phyloP scores from a whole-genome alignment of 163 green algal genomes.

The Scenedesmus sp. region DNA sequence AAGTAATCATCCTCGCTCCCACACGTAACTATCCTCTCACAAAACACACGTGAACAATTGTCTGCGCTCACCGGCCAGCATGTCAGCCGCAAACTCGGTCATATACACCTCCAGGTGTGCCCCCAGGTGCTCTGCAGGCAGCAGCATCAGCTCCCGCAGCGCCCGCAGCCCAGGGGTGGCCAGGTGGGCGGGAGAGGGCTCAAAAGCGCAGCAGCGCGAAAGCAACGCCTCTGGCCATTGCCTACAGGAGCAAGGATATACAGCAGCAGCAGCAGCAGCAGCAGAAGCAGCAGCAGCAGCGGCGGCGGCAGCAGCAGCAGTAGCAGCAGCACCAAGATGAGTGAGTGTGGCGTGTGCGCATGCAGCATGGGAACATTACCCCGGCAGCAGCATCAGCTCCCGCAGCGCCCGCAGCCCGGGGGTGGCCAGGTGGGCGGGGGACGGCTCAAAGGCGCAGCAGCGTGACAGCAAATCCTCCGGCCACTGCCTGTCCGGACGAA shows the following conservation, averaged over 20 bases:
- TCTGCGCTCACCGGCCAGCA: slow-evolving; percentile 69
- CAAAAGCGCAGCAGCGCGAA: slow-evolving; percentile 76
- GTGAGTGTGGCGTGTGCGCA: too few relatives aligned
- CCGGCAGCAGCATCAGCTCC: too few relatives aligned
- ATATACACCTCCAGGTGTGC: slow-evolving; percentile 87
- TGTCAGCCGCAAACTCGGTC: slow-evolving; percentile 84
- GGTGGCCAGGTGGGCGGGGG: slow-evolving; percentile 59
- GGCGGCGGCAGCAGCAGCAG: too few relatives aligned
- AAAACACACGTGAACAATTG: too few relatives aligned
- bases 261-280: background rate
- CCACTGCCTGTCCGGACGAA: too few relatives aligned
- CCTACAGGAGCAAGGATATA: slow-evolving; percentile 24
- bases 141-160: too few relatives aligned
- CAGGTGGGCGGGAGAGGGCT: slow-evolving; percentile 70
- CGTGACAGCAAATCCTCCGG: slow-evolving; percentile 61
- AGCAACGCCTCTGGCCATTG: slow-evolving; percentile 72
- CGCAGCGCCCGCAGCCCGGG: too few relatives aligned
- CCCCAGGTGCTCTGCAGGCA: slow-evolving; percentile 4
- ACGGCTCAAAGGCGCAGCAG: slow-evolving; percentile 79
- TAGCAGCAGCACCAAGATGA: too few relatives aligned
- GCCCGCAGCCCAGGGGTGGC: background rate
- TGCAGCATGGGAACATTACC: too few relatives aligned
- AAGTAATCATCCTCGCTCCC: too few relatives aligned
- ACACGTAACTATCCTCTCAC: too few relatives aligned
- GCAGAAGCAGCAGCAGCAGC: too few relatives aligned